Evolutionary conservation across 371 early-diverging fungal genomes (phyloP).

Genomic region (Mucor saturninus): DNA sequence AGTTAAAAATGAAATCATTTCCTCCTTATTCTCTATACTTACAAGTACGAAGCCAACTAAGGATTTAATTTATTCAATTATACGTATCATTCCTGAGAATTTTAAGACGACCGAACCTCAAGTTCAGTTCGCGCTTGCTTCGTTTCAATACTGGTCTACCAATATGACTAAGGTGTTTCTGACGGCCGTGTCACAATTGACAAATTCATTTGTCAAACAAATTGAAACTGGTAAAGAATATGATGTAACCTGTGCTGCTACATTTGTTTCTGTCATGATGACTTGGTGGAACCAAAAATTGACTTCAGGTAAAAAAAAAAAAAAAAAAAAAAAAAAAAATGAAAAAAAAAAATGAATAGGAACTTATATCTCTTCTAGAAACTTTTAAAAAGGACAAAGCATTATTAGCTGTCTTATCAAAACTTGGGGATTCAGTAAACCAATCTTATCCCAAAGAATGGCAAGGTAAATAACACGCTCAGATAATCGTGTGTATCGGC

Average conservation of each 20-base stretch:
- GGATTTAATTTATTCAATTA: constrained; percentile 18
- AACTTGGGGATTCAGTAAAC: constrained; percentile 10
- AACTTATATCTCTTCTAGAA: constrained; percentile 16
- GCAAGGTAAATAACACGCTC: constrained; percentile 22
- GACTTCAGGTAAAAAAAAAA: constrained; percentile 9
- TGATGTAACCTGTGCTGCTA: background rate
- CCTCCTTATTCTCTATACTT: constrained; percentile 29
- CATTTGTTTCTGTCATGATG: constrained; percentile 1
- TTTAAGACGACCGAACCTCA: background rate
- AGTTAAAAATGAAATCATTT: constrained; percentile 28
- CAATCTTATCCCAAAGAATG: constrained; percentile 34
- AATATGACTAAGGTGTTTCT: background rate
- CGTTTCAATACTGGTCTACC: constrained; percentile 23
- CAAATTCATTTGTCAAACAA: constrained; percentile 6
- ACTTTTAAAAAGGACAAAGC: constrained; percentile 19
- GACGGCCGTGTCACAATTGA: constrained; percentile 8
- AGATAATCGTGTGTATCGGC: background rate
- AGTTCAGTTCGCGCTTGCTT: constrained; percentile 17
- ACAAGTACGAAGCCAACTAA: constrained; percentile 29
- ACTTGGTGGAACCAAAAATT: constrained; percentile 23
- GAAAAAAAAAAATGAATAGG: background rate
- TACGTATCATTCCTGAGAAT: constrained; percentile 19
- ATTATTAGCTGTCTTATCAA: constrained; percentile 9
- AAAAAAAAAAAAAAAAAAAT: background rate
- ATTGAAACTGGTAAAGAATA: constrained; percentile 10